Base-by-base conservation (phyloP, 192 early-diverging fungal genomes). In the Chytriomyces sp. region DNA sequence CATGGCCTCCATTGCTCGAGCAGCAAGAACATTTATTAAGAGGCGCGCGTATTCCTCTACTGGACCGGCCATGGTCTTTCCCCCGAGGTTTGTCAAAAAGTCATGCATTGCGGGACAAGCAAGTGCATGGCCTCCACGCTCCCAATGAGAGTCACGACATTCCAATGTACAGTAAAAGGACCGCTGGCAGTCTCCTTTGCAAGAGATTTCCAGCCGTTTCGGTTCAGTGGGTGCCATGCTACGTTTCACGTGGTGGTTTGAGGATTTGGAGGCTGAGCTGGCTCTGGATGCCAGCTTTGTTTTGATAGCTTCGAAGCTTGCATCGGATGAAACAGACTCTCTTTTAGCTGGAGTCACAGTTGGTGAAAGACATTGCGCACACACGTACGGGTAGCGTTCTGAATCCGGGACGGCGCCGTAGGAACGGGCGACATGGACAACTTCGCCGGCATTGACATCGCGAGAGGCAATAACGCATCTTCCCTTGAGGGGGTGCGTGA, bases 331-430 rank as follows among this genome's bases (percentile, higher is more conserved):
- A 35, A 4, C 35, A 35, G 35, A 35, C 35, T 35, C 35, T 4
- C 35, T 35, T 35, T 35, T 35, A 3, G 35, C 35, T 35, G 50
- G 7, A 5, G n/a, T 44, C 6, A 8, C 18, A 23, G 35, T 60
- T 43, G 18, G 47, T 16, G 50, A n/a, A 49, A 85, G 28, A 65
- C 85, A 86, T 2, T 59, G 28, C 26, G 77, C 74, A 64, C 85
- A 86, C 2, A 81, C 80, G 6, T 45, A 46, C 67, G 18, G 72
- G 43, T 73, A 80, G 13, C 43, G 43, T 60, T 67, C 61, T 13
- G 46, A 66, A 61, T 78, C 83, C 2, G 83, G 83, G 4, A 85
- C 64, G 20, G 57, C 73, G 20, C 76, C 81, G 49, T 83, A 84
- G 11, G 85, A 70, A 7, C 28, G 45, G 8, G 75, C 45, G 16